Percentiles rank a stretch among this genome's conserved stretches.
phyloP scores from a whole-genome alignment of 2,329 filamentous ascomycete genomes.

The Fusarium torulosum region DNA sequence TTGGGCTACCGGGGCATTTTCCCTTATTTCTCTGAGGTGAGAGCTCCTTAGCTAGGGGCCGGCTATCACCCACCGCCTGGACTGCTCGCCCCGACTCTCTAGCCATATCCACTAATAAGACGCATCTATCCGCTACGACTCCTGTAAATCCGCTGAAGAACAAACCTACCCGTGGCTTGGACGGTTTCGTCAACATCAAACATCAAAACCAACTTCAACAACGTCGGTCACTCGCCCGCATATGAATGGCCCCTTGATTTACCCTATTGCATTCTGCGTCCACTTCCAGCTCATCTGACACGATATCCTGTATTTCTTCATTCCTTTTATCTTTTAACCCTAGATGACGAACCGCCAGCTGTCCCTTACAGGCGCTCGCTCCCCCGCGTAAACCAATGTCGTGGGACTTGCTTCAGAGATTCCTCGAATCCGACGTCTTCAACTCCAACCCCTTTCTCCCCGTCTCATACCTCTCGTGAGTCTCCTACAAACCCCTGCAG shows the following conservation, averaged over 20 bases:
- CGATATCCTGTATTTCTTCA: constrained; percentile 20
- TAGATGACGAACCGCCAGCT: constrained; percentile 55
- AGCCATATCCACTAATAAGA: constrained; percentile 36
- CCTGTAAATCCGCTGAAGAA: constrained; percentile 38
- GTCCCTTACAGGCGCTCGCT: constrained; percentile 49
- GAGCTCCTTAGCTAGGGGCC: constrained; percentile 11
- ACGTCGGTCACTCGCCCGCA: constrained; percentile 12
- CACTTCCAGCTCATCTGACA: constrained; percentile 8
- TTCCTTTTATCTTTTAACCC: constrained; percentile 42
- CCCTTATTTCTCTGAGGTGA: constrained; percentile 8
- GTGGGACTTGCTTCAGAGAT: constrained; percentile 90
- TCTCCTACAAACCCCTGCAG: constrained; percentile 41
- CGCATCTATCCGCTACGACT: constrained; percentile 33
- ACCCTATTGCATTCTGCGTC: constrained; percentile 8
- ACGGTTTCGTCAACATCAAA: constrained; percentile 33
- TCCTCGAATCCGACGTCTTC: constrained; percentile 94
- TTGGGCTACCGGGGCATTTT: constrained; percentile 17
- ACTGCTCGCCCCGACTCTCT: constrained; percentile 16
- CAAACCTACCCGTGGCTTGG: constrained; percentile 6
- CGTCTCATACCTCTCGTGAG: constrained; percentile 89
- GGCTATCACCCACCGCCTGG: constrained; percentile 17
- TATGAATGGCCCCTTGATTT: constrained; percentile 37
- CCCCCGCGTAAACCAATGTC: constrained; percentile 68
- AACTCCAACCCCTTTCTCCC: constrained; percentile 90
- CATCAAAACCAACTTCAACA: constrained; percentile 26